Evolutionary conservation across 2,329 filamentous ascomycete species (phyloP).

Genomic region (Pseudogymnoascus sp.): DNA sequence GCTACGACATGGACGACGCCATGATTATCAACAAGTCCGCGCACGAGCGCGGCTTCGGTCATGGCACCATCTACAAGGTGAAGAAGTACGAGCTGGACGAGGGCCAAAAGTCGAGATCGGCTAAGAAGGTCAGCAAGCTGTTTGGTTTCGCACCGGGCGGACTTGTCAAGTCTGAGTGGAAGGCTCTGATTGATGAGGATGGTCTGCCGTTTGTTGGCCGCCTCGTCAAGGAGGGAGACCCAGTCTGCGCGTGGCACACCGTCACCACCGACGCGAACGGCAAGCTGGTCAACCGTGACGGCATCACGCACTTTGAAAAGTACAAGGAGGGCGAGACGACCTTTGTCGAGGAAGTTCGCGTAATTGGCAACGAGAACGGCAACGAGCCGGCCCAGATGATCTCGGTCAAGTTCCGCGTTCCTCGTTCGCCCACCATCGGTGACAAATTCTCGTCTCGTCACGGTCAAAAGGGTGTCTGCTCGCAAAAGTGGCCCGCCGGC

Average conservation of each 20-base stretch:
- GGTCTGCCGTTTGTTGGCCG: conserved; percentile 77
- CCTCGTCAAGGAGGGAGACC: conserved; percentile 70
- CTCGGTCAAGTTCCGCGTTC: conserved; percentile 87
- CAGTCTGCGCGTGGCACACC: conserved; percentile 83
- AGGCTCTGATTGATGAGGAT: conserved; percentile 73
- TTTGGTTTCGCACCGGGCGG: conserved; percentile 85
- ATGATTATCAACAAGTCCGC: conserved; percentile 99
- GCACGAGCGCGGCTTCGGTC: conserved; percentile 89
- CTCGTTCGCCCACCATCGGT: conserved; percentile 84
- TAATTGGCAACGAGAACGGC: conserved; percentile 80
- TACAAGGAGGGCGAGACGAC: conserved; percentile 89
- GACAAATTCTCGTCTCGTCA: conserved; percentile 99
- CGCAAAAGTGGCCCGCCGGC: conserved; percentile 86
- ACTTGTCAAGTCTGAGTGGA: conserved; percentile 62
- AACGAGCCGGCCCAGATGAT: conserved; percentile 79
- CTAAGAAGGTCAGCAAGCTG: conserved; percentile 66
- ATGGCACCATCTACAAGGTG: conserved; percentile 96
- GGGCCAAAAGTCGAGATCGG: conserved; percentile 54
- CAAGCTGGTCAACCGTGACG: conserved; percentile 77
- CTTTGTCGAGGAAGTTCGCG: conserved; percentile 85
- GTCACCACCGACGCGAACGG: conserved; percentile 74
- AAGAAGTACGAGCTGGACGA: conserved; percentile 86
- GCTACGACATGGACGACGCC: conserved; percentile 99
- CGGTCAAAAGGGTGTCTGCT: conserved; percentile 95
- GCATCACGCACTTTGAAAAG: conserved; percentile 77